phyloP scores from a whole-genome alignment of 257 asterid species.

The Solanum paucissectum region DNA sequence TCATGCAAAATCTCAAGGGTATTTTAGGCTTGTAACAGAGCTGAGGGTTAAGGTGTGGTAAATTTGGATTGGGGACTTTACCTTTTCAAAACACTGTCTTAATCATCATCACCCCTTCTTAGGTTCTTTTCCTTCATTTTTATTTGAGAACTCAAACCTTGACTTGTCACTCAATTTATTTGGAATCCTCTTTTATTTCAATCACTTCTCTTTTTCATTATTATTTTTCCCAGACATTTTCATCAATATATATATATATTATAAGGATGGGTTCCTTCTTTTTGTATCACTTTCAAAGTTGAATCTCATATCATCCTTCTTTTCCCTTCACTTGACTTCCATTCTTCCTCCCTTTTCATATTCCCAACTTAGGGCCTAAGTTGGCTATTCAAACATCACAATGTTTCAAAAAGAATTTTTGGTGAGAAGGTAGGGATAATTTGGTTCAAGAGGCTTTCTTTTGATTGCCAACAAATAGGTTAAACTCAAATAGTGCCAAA shows the following conservation, averaged over 20 bases:
- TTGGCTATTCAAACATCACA: not conserved
- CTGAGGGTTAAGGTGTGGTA: not conserved
- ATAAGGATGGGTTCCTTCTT: not conserved
- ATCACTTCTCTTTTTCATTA: not conserved
- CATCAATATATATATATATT: too few relatives aligned
- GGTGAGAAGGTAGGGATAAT: not conserved
- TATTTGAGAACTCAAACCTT: not conserved
- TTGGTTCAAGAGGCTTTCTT: not conserved
- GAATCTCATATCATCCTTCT: not conserved
- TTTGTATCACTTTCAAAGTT: not conserved
- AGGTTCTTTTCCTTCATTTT: not conserved
- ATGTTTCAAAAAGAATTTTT: not conserved
- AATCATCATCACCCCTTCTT: not conserved
- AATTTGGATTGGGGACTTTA: not conserved
- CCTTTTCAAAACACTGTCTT: not conserved
- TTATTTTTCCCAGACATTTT: too few relatives aligned
- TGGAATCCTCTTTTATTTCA: not conserved
- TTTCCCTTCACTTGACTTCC: not conserved
- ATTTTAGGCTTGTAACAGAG: not conserved
- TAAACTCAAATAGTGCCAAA: not conserved
- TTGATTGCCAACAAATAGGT: not conserved
- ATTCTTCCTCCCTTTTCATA: not conserved
- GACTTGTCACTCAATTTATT: not conserved
- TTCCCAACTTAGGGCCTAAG: not conserved
- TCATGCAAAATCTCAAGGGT: not conserved